Conservation (phyloP, 2,329 filamentous ascomycete species). For the Colletotrichum ledebouriae region DNA sequence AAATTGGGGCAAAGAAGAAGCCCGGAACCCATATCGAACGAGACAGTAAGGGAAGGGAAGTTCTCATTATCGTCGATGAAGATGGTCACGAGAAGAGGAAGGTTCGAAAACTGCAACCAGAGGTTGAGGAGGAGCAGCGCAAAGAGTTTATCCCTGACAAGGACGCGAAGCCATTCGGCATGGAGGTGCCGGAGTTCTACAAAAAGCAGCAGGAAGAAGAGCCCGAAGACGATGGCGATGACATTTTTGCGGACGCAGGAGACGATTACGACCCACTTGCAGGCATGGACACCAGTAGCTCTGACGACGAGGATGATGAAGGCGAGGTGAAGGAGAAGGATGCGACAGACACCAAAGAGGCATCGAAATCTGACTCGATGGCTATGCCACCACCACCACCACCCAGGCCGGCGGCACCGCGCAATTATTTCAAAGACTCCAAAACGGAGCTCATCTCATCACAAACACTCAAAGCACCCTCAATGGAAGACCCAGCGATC, state of each 20-base stretch:
- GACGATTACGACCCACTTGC: conserved; percentile 78
- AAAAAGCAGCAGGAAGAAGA: conserved; percentile 60
- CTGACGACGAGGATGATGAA: conserved; percentile 56
- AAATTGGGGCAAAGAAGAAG: conserved; percentile 69
- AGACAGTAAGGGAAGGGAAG: conserved; percentile 72
- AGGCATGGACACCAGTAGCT: conserved; percentile 62
- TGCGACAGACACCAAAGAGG: conserved; percentile 42
- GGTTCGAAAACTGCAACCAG: conserved; percentile 66
- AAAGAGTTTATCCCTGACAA: conserved; percentile 66
- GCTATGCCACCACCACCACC: conserved; percentile 65
- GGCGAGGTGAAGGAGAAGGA: conserved; percentile 51
- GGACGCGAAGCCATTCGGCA: conserved; percentile 70
- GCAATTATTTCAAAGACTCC: conserved; percentile 74
- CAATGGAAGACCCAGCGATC: conserved; percentile 81
- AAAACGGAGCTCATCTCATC: conserved; percentile 68
- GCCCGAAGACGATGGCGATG: conserved; percentile 67
- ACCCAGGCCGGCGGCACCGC: conserved; percentile 56
- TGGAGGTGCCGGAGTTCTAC: conserved; percentile 75
- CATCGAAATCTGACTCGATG: conserved; percentile 44
- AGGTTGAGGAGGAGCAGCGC: conserved; percentile 52
- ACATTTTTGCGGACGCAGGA: conserved; percentile 76
- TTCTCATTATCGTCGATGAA: conserved; percentile 75
- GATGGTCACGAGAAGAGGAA: conserved; percentile 76
- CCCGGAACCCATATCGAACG: conserved; percentile 71
- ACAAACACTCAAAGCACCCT: conserved; percentile 64